Evolutionary conservation across 768 basidiomycete genomes (phyloP).

Genomic region (Serpula lacrymans): DNA sequence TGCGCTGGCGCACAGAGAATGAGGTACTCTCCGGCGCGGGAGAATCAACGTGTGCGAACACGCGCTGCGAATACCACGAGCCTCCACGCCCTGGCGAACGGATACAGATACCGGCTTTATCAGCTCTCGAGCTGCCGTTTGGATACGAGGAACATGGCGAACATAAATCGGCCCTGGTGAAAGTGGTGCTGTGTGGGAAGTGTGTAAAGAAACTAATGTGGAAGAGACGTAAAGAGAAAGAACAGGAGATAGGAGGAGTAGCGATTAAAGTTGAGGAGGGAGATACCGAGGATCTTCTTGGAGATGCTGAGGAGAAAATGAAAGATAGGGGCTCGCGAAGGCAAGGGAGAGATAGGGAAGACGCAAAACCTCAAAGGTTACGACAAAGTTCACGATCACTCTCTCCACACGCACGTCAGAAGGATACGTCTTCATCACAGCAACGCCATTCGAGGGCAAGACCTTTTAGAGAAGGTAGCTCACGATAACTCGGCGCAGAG

Average conservation of each 20-base stretch:
- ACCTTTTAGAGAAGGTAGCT: not conserved
- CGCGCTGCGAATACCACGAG: constrained; percentile 73
- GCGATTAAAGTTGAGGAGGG: not conserved
- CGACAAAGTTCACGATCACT: constrained; percentile 24
- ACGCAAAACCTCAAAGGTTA: not conserved
- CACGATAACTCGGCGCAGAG: no score
- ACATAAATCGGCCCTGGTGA: constrained; percentile 79
- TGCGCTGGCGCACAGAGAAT: constrained; percentile 90
- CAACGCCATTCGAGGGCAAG: not conserved
- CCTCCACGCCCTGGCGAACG: constrained; percentile 19
- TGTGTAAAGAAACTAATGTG: constrained; percentile 87
- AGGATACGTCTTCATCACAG: not conserved
- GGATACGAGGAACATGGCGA: constrained; percentile 79
- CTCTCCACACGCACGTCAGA: constrained; percentile 19
- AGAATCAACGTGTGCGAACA: constrained; percentile 85
- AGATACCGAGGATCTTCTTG: not conserved
- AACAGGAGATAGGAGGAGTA: constrained; percentile 9
- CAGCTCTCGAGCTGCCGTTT: constrained; percentile 88
- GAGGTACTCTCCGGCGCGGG: constrained; percentile 87
- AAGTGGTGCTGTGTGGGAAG: constrained; percentile 78
- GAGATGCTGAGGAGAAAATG: constrained; percentile 2
- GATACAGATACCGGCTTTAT: constrained; percentile 37
- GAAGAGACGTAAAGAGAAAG: constrained; percentile 70
- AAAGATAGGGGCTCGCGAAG: not conserved
- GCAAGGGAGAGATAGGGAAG: not conserved